Evolutionary conservation across 2,329 filamentous ascomycete genomes (phyloP).

Genomic region (Fusarium foetens): DNA sequence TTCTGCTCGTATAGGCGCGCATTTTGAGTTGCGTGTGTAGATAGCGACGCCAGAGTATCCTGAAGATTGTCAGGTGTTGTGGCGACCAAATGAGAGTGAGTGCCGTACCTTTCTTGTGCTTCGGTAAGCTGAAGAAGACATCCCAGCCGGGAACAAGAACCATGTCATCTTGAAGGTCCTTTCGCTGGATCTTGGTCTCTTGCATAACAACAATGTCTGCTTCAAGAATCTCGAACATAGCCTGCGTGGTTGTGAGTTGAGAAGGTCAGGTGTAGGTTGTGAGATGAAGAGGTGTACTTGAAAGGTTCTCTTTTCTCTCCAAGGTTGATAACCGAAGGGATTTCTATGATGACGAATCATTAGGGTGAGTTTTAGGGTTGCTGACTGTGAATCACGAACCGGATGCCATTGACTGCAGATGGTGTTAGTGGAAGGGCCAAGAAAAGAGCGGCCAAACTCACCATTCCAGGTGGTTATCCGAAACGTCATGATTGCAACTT

Average conservation of each 20-base stretch:
- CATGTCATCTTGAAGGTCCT: slow-evolving; percentile 94
- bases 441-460: slow-evolving; percentile 50
- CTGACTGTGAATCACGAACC: slow-evolving; percentile 56
- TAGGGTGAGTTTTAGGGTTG: neutral
- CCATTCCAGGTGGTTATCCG: slow-evolving; percentile 91
- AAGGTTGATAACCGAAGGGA: slow-evolving; percentile 86
- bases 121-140: slow-evolving; percentile 92
- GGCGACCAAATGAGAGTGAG: neutral
- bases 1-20: slow-evolving; percentile 88
- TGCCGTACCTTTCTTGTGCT: slow-evolving; percentile 83
- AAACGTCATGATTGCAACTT: slow-evolving; percentile 67
- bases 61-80: slow-evolving; percentile 49
- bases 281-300: slow-evolving; percentile 57
- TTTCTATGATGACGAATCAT: slow-evolving; percentile 62
- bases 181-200: slow-evolving; percentile 94
- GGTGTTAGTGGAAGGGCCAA: slow-evolving; percentile 5
- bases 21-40: slow-evolving; percentile 88
- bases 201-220: slow-evolving; percentile 96
- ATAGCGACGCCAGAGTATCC: slow-evolving; percentile 96
- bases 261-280: neutral
- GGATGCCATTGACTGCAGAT: slow-evolving; percentile 78
- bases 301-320: slow-evolving; percentile 76
- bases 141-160: slow-evolving; percentile 95
- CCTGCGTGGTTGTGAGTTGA: slow-evolving; percentile 54
- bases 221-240: slow-evolving; percentile 94